Evolutionary conservation across 495 filamentous ascomycete species (phyloP).

Genomic region (Aspergillus saccharolyticus): DNA sequence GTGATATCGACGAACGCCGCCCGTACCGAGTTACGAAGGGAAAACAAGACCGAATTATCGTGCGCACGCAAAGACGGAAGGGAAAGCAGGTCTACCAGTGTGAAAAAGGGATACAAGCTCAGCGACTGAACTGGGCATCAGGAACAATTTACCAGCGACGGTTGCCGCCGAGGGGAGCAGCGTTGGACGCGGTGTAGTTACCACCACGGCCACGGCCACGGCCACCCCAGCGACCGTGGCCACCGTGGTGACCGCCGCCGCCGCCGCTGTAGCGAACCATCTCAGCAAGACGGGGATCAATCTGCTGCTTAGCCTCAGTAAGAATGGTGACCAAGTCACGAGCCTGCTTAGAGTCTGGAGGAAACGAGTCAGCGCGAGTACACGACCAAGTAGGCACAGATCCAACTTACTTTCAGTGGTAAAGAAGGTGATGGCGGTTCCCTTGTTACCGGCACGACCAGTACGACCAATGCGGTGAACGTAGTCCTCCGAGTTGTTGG

Average conservation of each 20-base stretch:
- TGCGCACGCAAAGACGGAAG: conserved; percentile 20
- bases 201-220: conserved; percentile 60
- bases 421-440: conserved; percentile 89
- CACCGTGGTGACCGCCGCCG: conserved; percentile 71
- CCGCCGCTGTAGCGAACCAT: conserved; percentile 92
- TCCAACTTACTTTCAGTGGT: conserved; percentile 89
- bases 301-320: conserved; percentile 95
- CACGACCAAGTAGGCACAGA: not conserved
- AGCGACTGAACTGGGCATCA: conserved; percentile 21
- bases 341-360: conserved; percentile 86
- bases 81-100: conserved; percentile 32
- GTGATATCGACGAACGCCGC: conserved; percentile 43
- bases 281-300: conserved; percentile 91
- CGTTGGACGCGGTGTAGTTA: conserved; percentile 58
- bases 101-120: conserved; percentile 30
- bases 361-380: conserved; percentile 18
- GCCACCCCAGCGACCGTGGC: conserved; percentile 57
- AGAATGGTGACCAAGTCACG: conserved; percentile 91
- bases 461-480: conserved; percentile 96
- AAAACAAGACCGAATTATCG: conserved; percentile 18
- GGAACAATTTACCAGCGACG: conserved; percentile 52
- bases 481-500: conserved; percentile 99
- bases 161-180: conserved; percentile 56
- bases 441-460: conserved; percentile 83
- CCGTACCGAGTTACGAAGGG: conserved; percentile 39